Base-by-base conservation (phyloP, 1,284 basidiomycete species). In the Tylopilus sp. region DNA sequence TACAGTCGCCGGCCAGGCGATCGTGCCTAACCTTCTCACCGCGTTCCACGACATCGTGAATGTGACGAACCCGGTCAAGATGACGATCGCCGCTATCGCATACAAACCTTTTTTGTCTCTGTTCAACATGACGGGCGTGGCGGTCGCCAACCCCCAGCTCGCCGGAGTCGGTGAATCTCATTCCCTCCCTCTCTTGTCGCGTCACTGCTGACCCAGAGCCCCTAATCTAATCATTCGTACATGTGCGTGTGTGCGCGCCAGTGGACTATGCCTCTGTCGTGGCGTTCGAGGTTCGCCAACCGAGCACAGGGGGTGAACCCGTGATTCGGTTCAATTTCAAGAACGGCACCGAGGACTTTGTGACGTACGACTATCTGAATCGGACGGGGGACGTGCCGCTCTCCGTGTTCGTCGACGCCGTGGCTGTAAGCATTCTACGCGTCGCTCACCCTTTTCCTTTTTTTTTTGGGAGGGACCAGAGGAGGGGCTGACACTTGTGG, bases 81-180 rank as follows among this genome's bases (percentile, higher is more conserved):
- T 92, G 54, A 71, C 77, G 39, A 79, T 88, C 52, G 67, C 79
- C 40, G 76, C 84, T 9, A 77, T 84, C 33, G 81, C 87, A 8
- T 92, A 92, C 74, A 91, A 92, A 67, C 89, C 89, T 2, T 87
- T 92, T 73, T 69, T 92, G 49, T 87, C 87, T 15, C 70, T 92
- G 47, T 88, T 91, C 74, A 84, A 86, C 65, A 82, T 92, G 76
- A 88, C 84, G 0, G 76, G 79, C 19, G 74, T 75, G 35, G 70
- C 74, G 19, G 62, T 76, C 35, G 63, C 69, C 41, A 74, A 79
- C 55, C 78, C 82, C 2, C 61, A 79, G 55, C 70, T 88, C 12
- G 71, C 76, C 31, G 82, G 78, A n/a, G 80, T 90, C 53, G 83
- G 85, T 82, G 46, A 51, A 70, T 72, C 34, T 46, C 31, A 62